Evolutionary conservation across 1,284 basidiomycete species (phyloP), one percentile per base, ranked within the genome.

Genomic region (Cutaneotrichosporon daszewskae): DNA sequence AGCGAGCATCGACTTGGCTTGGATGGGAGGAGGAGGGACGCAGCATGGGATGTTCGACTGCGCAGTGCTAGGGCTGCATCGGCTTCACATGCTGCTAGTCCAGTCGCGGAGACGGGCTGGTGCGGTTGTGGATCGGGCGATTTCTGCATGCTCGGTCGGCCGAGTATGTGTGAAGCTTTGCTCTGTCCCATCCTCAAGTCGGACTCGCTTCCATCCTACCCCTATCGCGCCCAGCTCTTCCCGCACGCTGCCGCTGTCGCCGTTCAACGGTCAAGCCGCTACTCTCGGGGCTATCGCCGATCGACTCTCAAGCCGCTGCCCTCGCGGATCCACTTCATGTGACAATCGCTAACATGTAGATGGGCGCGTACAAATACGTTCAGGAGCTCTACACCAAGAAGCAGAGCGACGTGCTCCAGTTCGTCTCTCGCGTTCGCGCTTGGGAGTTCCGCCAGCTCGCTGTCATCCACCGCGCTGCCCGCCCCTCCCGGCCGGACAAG

Each of bases 381-480:
- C 83, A 87, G 65, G 94, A 97, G 79, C 79, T 97, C 45, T 72
- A 72, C 60, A 72, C 69, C 62, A 66, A 69, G 54, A 66, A 67
- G 57, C 60, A 66, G 54, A 62, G 57, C 42, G 92, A 96, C 77
- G 89, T 98, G 60, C 83, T 97, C 72, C 89, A 91, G 62, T 99
- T 99, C 80, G 81, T 98, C 63, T 85, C 96, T 69, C 92, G 94
- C 68, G 94, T 98, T 61, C 81, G 90, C 68, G 97, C 94, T 83
- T 98, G 94, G 94, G 94, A 98, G 73, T 95, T 90, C 78, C 86
- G 91, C 63, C 94, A 99, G 74, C 77, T 98, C 67, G 92, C 95
- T 65, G 90, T 99, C 59, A 89, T 97, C 71, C 92, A 97, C 80
- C 87, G 94, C 57, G 92, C 92, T 45, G 90, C 91, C 55, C 87